Base-by-base conservation (phyloP, 768 basidiomycete species). In the Gloeophyllum trabeum region DNA sequence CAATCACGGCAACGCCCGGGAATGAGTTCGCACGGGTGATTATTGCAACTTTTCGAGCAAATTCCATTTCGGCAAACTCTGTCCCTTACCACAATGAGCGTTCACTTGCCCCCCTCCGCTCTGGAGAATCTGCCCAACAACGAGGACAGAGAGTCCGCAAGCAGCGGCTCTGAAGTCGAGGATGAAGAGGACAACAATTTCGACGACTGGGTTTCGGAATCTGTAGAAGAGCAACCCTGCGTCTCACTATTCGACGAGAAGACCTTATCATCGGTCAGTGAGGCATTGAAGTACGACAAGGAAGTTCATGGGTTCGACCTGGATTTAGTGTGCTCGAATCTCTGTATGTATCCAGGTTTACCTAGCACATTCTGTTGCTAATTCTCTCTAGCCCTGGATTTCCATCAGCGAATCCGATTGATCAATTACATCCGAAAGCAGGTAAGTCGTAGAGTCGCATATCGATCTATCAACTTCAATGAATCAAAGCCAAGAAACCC, bases 341-440 rank as follows among this genome's bases (percentile, higher is more conserved):
- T 89, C 43, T 68, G 88, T 88, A 41, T 35, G 80, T 20, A 1
- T 41, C n/a, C n/a, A n/a, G n/a, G n/a, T n/a, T n/a, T n/a, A n/a
- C n/a, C n/a, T n/a, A n/a, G n/a, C n/a, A n/a, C n/a, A n/a, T n/a
- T 46, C 16, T 40, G 43, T 46, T 47, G 24, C 14, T 30, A 24
- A n/a, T 38, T 23, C 39, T 24, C 35, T 24, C 22, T 47, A 89
- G 86, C 65, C 0, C 64, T 93, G 28, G 91, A 94, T 57, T 76
- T 81, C 48, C 80, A 90, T 59, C 73, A 75, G 43, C 71, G 84
- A 16, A 80, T 90, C 50, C 75, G 86, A 38, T 61, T 96, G 40
- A 77, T 96, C 61, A 96, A 96, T 58, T 86, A 73, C 60, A 89
- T 94, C 54, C 67, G 92, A 44, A 82, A 75, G 61, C 73, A 76